Percentiles rank a stretch among this genome's conserved stretches.
phyloP scores from a whole-genome alignment of 225 moss, liverwort and hornwort species.

The Rhytidiadelphus loreus region DNA sequence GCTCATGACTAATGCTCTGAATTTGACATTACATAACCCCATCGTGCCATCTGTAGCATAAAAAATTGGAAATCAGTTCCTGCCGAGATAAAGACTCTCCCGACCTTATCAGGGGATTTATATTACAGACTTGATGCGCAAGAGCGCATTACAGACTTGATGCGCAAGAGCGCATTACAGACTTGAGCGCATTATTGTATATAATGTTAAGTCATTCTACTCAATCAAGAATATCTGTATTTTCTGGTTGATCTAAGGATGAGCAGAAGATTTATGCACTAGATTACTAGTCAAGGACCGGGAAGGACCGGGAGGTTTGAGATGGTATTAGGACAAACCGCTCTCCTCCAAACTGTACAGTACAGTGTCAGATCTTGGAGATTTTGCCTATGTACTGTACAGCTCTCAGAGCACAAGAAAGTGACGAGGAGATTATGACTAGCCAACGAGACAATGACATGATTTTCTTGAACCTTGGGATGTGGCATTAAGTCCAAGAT shows the following conservation, averaged over 20 bases:
- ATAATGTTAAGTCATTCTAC: not conserved
- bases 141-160: not conserved
- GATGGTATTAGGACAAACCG: not conserved
- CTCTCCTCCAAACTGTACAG: not conserved
- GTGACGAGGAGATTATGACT: not conserved
- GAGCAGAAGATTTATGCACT: not conserved
- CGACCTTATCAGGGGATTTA: not conserved
- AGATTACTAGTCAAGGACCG: not conserved
- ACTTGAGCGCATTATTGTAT: not conserved
- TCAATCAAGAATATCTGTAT: not conserved
- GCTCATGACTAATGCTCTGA: not conserved
- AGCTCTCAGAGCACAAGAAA: not conserved
- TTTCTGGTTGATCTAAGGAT: not conserved
- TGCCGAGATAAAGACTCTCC: not conserved
- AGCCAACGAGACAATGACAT: not conserved
- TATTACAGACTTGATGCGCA: not conserved
- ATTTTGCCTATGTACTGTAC: too few species aligned
- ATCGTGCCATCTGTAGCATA: not conserved
- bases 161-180: not conserved
- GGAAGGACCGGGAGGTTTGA: not conserved
- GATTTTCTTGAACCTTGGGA: not conserved
- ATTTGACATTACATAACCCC: not conserved
- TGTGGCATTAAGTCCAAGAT: not conserved
- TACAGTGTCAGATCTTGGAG: not conserved
- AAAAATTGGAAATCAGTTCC: not conserved